Evolutionary conservation across 2,329 filamentous ascomycete genomes (phyloP).

Genomic region (Tolypocladium tundrense): DNA sequence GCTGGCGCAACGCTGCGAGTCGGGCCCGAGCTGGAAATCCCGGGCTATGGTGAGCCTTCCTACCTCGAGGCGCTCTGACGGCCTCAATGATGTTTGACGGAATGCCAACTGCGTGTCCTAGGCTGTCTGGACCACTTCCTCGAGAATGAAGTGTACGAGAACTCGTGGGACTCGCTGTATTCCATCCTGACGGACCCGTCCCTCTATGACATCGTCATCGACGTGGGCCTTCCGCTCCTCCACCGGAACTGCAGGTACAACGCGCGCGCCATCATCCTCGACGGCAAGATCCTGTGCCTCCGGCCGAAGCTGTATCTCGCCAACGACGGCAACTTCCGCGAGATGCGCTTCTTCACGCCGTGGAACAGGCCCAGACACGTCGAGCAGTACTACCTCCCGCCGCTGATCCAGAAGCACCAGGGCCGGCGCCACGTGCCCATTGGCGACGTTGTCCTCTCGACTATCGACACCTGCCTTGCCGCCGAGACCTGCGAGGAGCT

Average conservation of each 20-base stretch:
- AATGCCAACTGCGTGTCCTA: background rate
- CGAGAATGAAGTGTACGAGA: background rate
- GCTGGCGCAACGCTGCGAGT: background rate
- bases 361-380: background rate
- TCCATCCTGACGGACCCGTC: background rate
- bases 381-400: conserved; percentile 1
- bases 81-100: background rate
- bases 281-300: background rate
- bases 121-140: background rate
- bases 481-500: background rate
- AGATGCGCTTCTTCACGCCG: conserved; percentile 2
- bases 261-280: background rate
- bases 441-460: background rate
- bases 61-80: background rate
- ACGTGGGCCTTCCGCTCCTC: background rate
- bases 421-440: background rate
- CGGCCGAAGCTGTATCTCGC: background rate
- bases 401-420: background rate
- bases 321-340: conserved; percentile 3
- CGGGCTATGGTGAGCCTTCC: background rate
- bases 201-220: background rate
- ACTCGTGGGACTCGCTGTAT: background rate
- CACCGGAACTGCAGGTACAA: background rate
- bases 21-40: background rate
- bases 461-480: background rate